These are phyloP conservation scores for Fragaria nilgerrensis DNA, from an alignment of 306 rosid genomes.

Conservation along the genomic window DNA sequence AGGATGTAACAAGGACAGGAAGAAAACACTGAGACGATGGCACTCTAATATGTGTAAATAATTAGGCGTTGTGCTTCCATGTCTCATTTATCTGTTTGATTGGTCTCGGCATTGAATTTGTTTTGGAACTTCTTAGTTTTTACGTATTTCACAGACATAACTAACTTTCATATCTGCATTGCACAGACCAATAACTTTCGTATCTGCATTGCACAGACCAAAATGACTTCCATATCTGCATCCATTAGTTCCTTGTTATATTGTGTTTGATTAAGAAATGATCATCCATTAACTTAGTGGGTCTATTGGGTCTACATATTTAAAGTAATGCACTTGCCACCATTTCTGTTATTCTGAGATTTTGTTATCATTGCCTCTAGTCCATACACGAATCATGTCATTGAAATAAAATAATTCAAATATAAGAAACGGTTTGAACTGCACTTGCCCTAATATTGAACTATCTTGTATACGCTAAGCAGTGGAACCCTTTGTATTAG, in stretches of 20 bases:
- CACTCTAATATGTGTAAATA: no score
- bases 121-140: background rate
- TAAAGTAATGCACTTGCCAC: background rate
- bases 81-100: background rate
- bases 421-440: conserved; percentile 73
- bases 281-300: background rate
- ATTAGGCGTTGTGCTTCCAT: background rate
- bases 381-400: background rate
- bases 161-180: no score
- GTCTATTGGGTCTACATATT: background rate
- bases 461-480: background rate
- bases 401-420: no score
- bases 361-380: background rate
- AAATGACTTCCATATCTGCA: background rate
- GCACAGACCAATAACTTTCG: background rate
- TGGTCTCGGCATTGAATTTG: background rate
- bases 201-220: background rate
- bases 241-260: background rate
- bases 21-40: background rate
- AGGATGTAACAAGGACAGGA: background rate
- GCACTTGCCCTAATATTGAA: conserved; percentile 9
- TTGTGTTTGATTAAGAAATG: background rate
- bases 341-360: no score
- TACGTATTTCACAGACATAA: no score
- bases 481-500: background rate